Conservation (phyloP, 805 yeast species). For the Kodamaea restingae region DNA sequence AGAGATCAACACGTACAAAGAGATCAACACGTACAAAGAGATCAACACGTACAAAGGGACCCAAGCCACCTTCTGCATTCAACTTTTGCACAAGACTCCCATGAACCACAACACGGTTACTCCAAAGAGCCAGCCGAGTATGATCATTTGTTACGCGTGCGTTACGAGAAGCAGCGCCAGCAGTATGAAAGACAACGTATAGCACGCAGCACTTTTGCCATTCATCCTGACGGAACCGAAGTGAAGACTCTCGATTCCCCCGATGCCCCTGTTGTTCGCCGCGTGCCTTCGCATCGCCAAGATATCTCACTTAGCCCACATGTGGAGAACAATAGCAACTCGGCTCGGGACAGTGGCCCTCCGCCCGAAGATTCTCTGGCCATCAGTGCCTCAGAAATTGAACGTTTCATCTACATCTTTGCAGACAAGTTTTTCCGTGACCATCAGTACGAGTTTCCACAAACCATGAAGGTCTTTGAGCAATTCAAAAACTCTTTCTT, state of each 20-base stretch:
- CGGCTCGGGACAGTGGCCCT: too few relatives aligned
- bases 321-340: too few relatives aligned
- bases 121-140: slow-evolving; percentile 5
- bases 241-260: slow-evolving; percentile 4
- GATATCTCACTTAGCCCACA: too few relatives aligned
- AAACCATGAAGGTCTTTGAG: slow-evolving; percentile 39
- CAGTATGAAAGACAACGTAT: slow-evolving; percentile 2
- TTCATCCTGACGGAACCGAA: slow-evolving; percentile 1
- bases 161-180: slow-evolving; percentile 4
- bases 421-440: slow-evolving; percentile 41
- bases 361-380: not conserved
- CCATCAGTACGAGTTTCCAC: slow-evolving; percentile 40
- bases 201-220: slow-evolving; percentile 1
- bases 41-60: too few relatives aligned
- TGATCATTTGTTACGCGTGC: slow-evolving; percentile 6
- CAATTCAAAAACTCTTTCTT: slow-evolving; percentile 40
- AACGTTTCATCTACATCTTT: slow-evolving; percentile 36
- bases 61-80: too few relatives aligned
- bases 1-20: too few relatives aligned
- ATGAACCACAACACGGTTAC: not conserved
- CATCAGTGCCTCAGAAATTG: slow-evolving; percentile 27
- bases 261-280: not conserved
- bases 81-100: too few relatives aligned
- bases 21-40: too few relatives aligned
- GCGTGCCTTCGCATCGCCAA: too few relatives aligned